Evolutionary conservation across 768 basidiomycete species (phyloP).

Genomic region (Lactarius akahatsu): DNA sequence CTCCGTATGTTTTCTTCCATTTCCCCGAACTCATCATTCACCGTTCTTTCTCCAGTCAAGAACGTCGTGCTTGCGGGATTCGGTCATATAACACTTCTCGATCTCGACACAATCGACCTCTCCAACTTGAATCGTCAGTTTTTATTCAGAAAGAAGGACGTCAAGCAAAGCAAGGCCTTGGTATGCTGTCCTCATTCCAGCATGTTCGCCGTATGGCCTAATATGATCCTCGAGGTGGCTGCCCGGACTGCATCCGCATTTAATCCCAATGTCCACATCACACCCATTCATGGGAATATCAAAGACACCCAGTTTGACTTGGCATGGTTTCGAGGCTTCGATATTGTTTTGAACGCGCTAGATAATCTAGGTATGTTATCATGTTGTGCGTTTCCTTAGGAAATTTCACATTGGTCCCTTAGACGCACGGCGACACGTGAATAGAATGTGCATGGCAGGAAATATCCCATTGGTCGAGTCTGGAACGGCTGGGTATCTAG

Average conservation of each 20-base stretch:
- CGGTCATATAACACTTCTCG: slow-evolving; percentile 86
- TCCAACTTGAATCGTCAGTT: slow-evolving; percentile 98
- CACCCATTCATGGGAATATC: slow-evolving; percentile 91
- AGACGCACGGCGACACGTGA: slow-evolving; percentile 96
- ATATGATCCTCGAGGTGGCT: slow-evolving; percentile 54
- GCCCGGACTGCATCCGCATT: slow-evolving; percentile 79
- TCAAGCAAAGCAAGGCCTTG: slow-evolving; percentile 94
- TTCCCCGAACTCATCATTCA: not conserved
- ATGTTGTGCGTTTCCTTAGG: not conserved
- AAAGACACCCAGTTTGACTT: slow-evolving; percentile 90
- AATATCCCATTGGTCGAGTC: slow-evolving; percentile 90
- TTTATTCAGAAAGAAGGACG: slow-evolving; percentile 93
- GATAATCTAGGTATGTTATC: slow-evolving; percentile 85
- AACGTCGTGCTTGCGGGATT: slow-evolving; percentile 94
- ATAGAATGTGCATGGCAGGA: slow-evolving; percentile 96
- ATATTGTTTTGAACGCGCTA: slow-evolving; percentile 91
- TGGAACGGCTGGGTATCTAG: slow-evolving; percentile 94
- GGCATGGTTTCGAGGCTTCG: slow-evolving; percentile 86
- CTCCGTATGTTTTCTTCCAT: slow-evolving; percentile 50
- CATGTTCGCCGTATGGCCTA: slow-evolving; percentile 8
- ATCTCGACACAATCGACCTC: slow-evolving; percentile 97
- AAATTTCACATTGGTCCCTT: slow-evolving; percentile 4
- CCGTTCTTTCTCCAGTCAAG: slow-evolving; percentile 61
- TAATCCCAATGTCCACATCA: slow-evolving; percentile 85
- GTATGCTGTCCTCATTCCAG: slow-evolving; percentile 43